Evolutionary conservation across 306 rosid genomes (phyloP), one percentile per base, ranked within the genome.

Genomic region (Corylus heterophylla): DNA sequence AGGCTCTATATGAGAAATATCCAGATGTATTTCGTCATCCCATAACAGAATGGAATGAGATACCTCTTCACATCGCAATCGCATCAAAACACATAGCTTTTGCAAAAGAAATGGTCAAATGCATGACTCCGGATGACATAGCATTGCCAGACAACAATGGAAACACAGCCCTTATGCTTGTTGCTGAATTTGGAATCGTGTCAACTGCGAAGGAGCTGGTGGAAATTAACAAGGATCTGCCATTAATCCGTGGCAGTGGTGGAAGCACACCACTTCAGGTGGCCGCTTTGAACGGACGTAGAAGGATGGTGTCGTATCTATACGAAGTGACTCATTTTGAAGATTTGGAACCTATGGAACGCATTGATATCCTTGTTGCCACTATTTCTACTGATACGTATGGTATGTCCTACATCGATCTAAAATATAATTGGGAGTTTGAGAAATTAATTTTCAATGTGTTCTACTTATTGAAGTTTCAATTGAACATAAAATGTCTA

Each of bases 51-150:
- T 25, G 1, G 1, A 0, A 1, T 1, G 77, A 69, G 5, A 69
- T 76, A 1, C 58, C 25, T 62, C 77, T 81, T 75, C 84, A 81
- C 55, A 35, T 75, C 10, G 80, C 83, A 18, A 73, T 50, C 4
- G 75, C 67, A 11, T 44, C 78, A 10, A 64, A 52, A 17, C 64
- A 66, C 37, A 54, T 13, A 12, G 35, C 48, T 48, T 76, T 83
- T 54, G 87, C 71, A 22, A 49, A 45, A 58, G 71, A 79, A 0
- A 18, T 83, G 42, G 55, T 79, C 12, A 0, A 39, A 4, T 22
- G 47, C 7, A 54, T 77, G 45, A 14, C 71, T 13, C 0, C 1
- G 7, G 1, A 51, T 4, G 75, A 79, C 20, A 63, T 83, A 50
- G 78, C 71, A 18, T 7, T 16, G 45, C 48, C 0, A 48, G 48